These are phyloP conservation scores for Tanozyma kutaoensis DNA, from an alignment of 805 yeast species.

Conservation along the genomic window DNA sequence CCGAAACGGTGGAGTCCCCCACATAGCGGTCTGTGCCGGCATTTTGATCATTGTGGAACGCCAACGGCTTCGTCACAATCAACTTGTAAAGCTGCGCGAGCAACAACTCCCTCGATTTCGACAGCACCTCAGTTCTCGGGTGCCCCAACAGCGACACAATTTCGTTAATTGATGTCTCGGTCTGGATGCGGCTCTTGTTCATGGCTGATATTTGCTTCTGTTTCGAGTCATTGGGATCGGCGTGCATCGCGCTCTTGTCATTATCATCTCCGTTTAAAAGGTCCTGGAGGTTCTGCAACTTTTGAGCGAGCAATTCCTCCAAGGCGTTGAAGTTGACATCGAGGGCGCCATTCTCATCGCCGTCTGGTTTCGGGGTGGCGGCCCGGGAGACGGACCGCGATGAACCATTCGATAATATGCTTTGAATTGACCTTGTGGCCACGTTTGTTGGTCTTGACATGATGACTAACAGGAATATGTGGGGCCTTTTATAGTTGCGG, in stretches of 20 bases:
- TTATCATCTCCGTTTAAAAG: no score
- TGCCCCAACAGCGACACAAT: slow-evolving; percentile 27
- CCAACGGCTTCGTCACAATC: slow-evolving; percentile 27
- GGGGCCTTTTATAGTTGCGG: background rate
- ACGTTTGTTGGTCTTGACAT: slow-evolving; percentile 4
- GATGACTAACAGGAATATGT: background rate
- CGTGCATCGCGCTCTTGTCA: slow-evolving; percentile 9
- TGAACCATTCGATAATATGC: slow-evolving; percentile 15
- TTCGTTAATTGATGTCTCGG: slow-evolving; percentile 26
- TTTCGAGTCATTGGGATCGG: slow-evolving; percentile 8
- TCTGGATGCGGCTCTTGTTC: slow-evolving; percentile 21
- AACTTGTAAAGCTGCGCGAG: slow-evolving; percentile 37
- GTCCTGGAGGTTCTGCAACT: slow-evolving; percentile 18
- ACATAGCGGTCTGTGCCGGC: slow-evolving; percentile 18
- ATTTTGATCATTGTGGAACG: slow-evolving; percentile 20
- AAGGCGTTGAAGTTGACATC: slow-evolving; percentile 20
- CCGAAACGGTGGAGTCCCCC: slow-evolving; percentile 19
- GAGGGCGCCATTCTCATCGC: slow-evolving; percentile 21
- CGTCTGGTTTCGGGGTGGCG: slow-evolving; percentile 19
- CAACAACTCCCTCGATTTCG: slow-evolving; percentile 33
- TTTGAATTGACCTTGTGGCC: slow-evolving; percentile 5
- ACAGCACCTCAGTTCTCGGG: slow-evolving; percentile 31
- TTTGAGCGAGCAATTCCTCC: slow-evolving; percentile 19
- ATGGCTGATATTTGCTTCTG: slow-evolving; percentile 16
- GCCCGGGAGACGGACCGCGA: slow-evolving; percentile 19